Percentiles rank a stretch among this genome's conserved stretches.
These are phyloP conservation scores for Gossypium turneri DNA, from an alignment of 345 rosid genomes.

Conservation along the genomic window DNA sequence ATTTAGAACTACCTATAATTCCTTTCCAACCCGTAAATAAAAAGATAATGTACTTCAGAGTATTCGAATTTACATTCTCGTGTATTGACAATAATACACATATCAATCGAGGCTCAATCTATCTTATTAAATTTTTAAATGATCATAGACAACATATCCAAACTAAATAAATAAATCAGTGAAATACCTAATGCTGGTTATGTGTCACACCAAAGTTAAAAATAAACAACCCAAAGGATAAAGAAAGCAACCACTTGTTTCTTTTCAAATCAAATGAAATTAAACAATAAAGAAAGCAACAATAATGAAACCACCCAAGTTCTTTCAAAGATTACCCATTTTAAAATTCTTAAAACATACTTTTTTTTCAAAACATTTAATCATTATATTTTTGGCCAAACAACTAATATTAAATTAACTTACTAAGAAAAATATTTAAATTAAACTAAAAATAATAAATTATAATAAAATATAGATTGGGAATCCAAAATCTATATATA, in stretches of 20 bases:
- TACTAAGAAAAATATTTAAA: not conserved
- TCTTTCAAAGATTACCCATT: not conserved
- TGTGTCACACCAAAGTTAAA: not conserved
- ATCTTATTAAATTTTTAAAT: no score
- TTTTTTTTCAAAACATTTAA: not conserved
- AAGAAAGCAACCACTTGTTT: not conserved
- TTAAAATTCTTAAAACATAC: not conserved
- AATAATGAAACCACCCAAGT: not conserved
- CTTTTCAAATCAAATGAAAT: not conserved
- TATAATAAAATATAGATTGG: no score
- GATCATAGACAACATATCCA: not conserved
- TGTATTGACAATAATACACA: no score
- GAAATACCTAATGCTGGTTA: not conserved
- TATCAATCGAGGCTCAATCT: fast-evolving
- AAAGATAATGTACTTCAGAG: fast-evolving
- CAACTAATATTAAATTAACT: not conserved
- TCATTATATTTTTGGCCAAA: not conserved
- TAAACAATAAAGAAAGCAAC: not conserved
- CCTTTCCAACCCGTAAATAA: fast-evolving
- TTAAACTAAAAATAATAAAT: not conserved
- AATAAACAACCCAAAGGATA: not conserved
- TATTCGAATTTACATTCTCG: fast-evolving
- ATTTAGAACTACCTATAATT: fast-evolving
- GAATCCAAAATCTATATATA: no score
- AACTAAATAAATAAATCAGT: not conserved